These are phyloP conservation scores for Naematelia aurantialba DNA, from an alignment of 768 basidiomycete species.

Conservation along the genomic window DNA sequence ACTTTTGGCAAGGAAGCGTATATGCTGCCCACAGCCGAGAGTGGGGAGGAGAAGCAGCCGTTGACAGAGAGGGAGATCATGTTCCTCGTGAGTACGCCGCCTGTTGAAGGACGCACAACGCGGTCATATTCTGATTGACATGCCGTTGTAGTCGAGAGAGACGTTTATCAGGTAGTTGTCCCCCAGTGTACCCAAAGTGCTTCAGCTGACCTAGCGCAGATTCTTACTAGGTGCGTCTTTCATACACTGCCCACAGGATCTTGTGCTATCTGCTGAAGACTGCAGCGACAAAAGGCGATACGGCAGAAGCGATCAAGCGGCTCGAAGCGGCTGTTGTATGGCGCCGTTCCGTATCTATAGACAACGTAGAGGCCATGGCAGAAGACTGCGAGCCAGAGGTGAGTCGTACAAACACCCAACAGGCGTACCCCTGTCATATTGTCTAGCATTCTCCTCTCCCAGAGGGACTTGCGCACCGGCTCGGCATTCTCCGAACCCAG, in stretches of 20 bases:
- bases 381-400: slow-evolving; percentile 36
- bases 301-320: slow-evolving; percentile 31
- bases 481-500: background rate
- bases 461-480: background rate
- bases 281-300: slow-evolving; percentile 39
- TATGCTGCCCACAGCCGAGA: slow-evolving; percentile 22
- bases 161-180: slow-evolving; percentile 41
- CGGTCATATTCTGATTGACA: background rate
- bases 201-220: slow-evolving; percentile 17
- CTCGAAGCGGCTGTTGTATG: slow-evolving; percentile 38
- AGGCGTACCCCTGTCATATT: background rate
- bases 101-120: background rate
- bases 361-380: slow-evolving; percentile 39
- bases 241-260: background rate
- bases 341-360: slow-evolving; percentile 38
- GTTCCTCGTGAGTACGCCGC: slow-evolving; percentile 37
- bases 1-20: slow-evolving; percentile 32
- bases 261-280: too few species aligned
- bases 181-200: background rate
- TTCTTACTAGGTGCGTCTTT: slow-evolving; percentile 28
- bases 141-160: slow-evolving; percentile 30
- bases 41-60: slow-evolving; percentile 12
- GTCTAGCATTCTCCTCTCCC: background rate
- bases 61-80: slow-evolving; percentile 45
- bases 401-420: too few species aligned